Evolutionary conservation across 768 basidiomycete species (phyloP), one percentile per base, ranked within the genome.

Genomic region (Dioszegia crocea): DNA sequence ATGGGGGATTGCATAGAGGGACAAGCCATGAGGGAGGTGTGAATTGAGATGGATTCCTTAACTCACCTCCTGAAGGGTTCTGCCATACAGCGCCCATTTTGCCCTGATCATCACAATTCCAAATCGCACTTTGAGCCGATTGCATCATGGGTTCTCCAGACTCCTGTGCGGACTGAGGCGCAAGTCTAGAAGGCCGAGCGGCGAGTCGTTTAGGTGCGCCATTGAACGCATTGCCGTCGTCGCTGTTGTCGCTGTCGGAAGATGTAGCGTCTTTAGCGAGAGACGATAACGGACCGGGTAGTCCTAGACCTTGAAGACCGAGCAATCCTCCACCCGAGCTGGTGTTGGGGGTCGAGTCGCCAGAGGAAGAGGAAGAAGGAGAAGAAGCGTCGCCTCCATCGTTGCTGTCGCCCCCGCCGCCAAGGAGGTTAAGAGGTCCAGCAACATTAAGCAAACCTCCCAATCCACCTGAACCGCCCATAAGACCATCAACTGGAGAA

Each of bases 41-140:
- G n/a, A n/a, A n/a, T n/a, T n/a, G n/a, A n/a, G n/a, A n/a, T n/a
- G n/a, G n/a, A n/a, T n/a, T n/a, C n/a, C n/a, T n/a, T n/a, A n/a
- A 60, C 59, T 56, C 36, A 60, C 59, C n/a, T 26, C 59, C 59
- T 24, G 30, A 21, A 19, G 59, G 51, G 30, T 47, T 55, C 40
- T 43, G 14, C 40, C 40, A 43, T 5, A 43, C n/a, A 43, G 40
- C 40, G 8, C 40, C 40, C 21, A 43, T 17, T 8, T 43, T 43
- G 5, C 40, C 40, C 14, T 5, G 8, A 17, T 9, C 40, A 17
- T 43, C 40, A 19, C 40, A 43, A 10, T 21, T 43, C 40, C 40
- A 43, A 43, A 43, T 43, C 5, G 40, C 40, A 8, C 21, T 43
- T 19, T 43, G 40, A 43, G 40, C 40, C 8, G 40, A 21, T 43